These are phyloP conservation scores for Xylaria palmicola DNA, from an alignment of 495 filamentous ascomycete genomes.

Conservation along the genomic window DNA sequence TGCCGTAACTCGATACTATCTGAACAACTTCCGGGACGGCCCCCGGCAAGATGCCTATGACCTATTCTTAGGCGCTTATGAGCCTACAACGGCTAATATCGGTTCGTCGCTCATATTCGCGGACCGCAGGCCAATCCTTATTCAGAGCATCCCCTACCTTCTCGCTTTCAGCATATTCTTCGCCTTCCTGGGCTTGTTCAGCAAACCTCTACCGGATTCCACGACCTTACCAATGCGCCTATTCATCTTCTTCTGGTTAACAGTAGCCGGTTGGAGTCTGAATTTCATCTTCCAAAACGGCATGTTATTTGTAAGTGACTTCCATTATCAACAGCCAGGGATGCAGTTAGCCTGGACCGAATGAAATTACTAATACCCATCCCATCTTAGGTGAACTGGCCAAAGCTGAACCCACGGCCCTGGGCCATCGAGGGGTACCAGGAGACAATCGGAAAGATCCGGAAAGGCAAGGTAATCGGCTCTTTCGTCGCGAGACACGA, in stretches of 20 bases:
- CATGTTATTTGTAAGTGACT: slow-evolving; percentile 80
- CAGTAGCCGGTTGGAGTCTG: slow-evolving; percentile 64
- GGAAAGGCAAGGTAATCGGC: slow-evolving; percentile 75
- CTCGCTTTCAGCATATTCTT: slow-evolving; percentile 86
- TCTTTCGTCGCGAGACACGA: slow-evolving; percentile 70
- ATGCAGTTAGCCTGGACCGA: neutral
- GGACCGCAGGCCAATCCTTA: slow-evolving; percentile 81
- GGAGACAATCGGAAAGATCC: slow-evolving; percentile 74
- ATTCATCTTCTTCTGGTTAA: slow-evolving; percentile 72
- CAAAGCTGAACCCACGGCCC: slow-evolving; percentile 83
- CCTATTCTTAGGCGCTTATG: slow-evolving; percentile 83
- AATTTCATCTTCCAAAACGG: slow-evolving; percentile 78
- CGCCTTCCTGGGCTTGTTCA: slow-evolving; percentile 73
- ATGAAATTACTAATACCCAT: neutral
- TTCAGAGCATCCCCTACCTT: slow-evolving; percentile 89
- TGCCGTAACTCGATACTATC: slow-evolving; percentile 77
- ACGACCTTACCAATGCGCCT: slow-evolving; percentile 74
- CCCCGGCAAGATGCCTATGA: slow-evolving; percentile 94
- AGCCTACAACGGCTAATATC: slow-evolving; percentile 63
- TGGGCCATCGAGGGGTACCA: slow-evolving; percentile 86
- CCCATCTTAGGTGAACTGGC: slow-evolving; percentile 83
- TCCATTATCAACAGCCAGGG: neutral
- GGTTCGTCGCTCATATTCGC: slow-evolving; percentile 69
- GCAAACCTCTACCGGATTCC: slow-evolving; percentile 62
- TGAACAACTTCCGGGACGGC: slow-evolving; percentile 91